These are phyloP conservation scores for Triticum dicoccoides DNA, from an alignment of 176 grass and related monocot genomes.

Conservation along the genomic window DNA sequence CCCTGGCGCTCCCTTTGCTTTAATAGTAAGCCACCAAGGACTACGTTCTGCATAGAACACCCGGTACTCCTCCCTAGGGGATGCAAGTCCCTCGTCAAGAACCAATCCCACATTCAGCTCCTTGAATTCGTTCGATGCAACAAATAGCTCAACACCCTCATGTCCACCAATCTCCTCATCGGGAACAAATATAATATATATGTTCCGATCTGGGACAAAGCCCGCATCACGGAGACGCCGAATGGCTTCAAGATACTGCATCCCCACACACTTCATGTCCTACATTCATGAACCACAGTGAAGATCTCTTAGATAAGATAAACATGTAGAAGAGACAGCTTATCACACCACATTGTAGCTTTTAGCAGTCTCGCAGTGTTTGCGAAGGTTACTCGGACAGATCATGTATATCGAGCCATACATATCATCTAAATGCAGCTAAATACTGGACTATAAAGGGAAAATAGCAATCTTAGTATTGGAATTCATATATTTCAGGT, in stretches of 20 bases:
- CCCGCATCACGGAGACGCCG: constrained; percentile 44
- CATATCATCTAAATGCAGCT: neutral
- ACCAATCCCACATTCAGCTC: constrained; percentile 72
- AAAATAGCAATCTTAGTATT: neutral
- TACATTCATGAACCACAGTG: constrained; percentile 13
- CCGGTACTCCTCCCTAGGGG: constrained; percentile 62
- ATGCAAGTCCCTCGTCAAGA: constrained; percentile 88
- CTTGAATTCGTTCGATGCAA: constrained; percentile 60
- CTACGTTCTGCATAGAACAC: constrained; percentile 90
- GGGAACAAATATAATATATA: constrained; percentile 88
- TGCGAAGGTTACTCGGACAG: neutral
- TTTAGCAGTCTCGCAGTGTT: neutral
- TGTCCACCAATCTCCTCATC: constrained; percentile 91
- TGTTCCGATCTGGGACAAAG: constrained; percentile 66
- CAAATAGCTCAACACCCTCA: constrained; percentile 48
- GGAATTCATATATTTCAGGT: neutral
- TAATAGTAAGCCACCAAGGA: constrained; percentile 84
- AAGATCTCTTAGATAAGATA: neutral
- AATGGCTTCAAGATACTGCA: constrained; percentile 98
- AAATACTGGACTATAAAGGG: neutral
- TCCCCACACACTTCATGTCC: constrained; percentile 99
- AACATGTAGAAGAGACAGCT: neutral
- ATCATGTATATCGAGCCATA: neutral
- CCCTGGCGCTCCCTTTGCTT: constrained; percentile 66
- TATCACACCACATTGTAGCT: neutral